Evolutionary conservation across 2,329 filamentous ascomycete species (phyloP).

Genomic region (Colletotrichum magnum): DNA sequence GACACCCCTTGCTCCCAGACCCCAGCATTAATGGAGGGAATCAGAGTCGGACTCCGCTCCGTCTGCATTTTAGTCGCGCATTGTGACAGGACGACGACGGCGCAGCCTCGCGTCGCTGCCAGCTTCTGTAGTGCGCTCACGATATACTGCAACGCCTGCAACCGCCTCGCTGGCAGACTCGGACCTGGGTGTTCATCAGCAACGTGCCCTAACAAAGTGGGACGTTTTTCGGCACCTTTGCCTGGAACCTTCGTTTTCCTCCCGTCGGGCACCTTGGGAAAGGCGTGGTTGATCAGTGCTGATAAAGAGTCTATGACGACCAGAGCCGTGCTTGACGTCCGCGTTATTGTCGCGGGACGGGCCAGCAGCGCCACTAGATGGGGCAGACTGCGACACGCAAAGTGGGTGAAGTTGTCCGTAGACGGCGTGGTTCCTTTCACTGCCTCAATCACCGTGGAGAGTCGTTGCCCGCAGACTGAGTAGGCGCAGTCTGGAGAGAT

Average conservation of each 20-base stretch:
- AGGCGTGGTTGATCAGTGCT: conserved; percentile 81
- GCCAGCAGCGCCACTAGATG: conserved; percentile 83
- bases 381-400: conserved; percentile 71
- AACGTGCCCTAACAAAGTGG: conserved; percentile 19
- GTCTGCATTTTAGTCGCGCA: conserved; percentile 85
- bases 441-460: conserved; percentile 48
- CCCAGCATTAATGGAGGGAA: conserved; percentile 80
- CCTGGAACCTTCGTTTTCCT: conserved; percentile 54
- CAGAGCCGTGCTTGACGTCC: conserved; percentile 74
- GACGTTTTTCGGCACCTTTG: conserved; percentile 52
- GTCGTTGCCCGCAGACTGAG: conserved; percentile 53
- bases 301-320: conserved; percentile 86
- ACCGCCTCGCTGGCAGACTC: conserved; percentile 57
- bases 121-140: conserved; percentile 81
- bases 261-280: conserved; percentile 71
- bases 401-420: conserved; percentile 59
- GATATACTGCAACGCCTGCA: conserved; percentile 72
- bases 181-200: conserved; percentile 48
- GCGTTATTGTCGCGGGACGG: conserved; percentile 73
- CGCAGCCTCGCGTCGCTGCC: conserved; percentile 79
- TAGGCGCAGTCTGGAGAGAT: conserved; percentile 56
- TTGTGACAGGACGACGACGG: conserved; percentile 83
- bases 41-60: conserved; percentile 76
- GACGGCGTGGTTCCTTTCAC: conserved; percentile 6
- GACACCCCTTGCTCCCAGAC: conserved; percentile 86